Percentiles rank a stretch among this genome's conserved stretches.
Conservation (phyloP, 2,329 filamentous ascomycete species). For the Aureobasidium sp. region DNA sequence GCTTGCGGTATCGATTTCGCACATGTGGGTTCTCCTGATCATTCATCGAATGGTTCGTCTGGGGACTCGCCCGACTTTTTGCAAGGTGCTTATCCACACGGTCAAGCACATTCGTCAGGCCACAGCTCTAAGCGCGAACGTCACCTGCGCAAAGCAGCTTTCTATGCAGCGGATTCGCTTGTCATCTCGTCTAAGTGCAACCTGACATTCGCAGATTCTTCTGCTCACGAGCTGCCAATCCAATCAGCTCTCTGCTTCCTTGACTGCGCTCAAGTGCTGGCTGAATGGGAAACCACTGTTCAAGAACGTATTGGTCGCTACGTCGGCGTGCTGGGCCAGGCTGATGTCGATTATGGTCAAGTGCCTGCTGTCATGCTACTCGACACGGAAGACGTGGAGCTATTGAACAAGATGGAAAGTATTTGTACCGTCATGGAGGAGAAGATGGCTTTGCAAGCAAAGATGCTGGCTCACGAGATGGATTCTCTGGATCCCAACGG, state of each 20-base stretch:
- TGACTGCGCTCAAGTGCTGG: constrained; percentile 87
- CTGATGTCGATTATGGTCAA: constrained; percentile 69
- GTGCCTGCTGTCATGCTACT: constrained; percentile 84
- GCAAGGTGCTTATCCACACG: constrained; percentile 16
- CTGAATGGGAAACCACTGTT: constrained; percentile 87
- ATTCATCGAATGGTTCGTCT: constrained; percentile 41
- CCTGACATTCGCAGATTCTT: constrained; percentile 76
- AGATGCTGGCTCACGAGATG: constrained; percentile 46
- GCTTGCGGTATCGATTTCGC: constrained; percentile 69
- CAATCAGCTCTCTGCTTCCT: constrained; percentile 90
- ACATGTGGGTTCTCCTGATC: constrained; percentile 44
- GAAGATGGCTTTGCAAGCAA: constrained; percentile 57
- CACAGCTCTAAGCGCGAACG: constrained; percentile 56
- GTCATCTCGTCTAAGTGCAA: constrained; percentile 81
- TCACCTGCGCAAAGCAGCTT: constrained; percentile 87
- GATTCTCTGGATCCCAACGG: constrained; percentile 46
- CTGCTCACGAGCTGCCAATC: constrained; percentile 76
- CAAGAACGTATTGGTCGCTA: constrained; percentile 92
- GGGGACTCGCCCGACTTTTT: constrained; percentile 26
- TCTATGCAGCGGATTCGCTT: constrained; percentile 87
- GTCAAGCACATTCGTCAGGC: constrained; percentile 25
- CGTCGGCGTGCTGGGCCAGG: constrained; percentile 76
- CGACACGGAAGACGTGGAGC: constrained; percentile 83
- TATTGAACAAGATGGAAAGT: constrained; percentile 74
- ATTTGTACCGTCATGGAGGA: constrained; percentile 69